Evolutionary conservation across 352 stramenopile genomes (phyloP), one percentile per base, ranked within the genome.

Genomic region (Bremia lactucae): DNA sequence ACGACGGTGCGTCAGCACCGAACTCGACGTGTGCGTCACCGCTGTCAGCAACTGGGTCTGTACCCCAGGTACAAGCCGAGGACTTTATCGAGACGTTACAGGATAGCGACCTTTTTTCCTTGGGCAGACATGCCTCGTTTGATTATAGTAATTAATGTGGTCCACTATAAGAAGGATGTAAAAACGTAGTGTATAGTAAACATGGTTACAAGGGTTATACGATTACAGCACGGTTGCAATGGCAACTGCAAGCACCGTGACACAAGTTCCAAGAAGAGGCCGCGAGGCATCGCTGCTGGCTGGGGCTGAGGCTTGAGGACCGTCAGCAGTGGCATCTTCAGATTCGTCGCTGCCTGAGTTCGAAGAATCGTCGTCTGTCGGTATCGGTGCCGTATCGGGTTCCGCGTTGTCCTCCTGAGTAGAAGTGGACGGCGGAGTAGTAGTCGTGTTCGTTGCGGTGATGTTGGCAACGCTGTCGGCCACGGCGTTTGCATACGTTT

Each of bases 101-200:
- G 11, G 46, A 67, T 15, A 61, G 65, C 8, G 67, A 72, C 21
- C 47, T 80, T 5, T 87, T 78, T 29, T 62, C 62, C 2, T 62
- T 59, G 10, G 67, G 68, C 42, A 63, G 74, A 28, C 62, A 62
- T 35, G 52, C 55, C 45, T 87, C 74, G 37, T 87, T 83, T 41
- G 74, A 87, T 52, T 87, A 84, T 48, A 59, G 71, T 19, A 55
- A 69, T 16, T 86, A 39, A 55, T 11, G n/a, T 13, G 36, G 20
- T 18, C 2, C 1, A 34, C 11, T 15, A 43, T 31, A 19, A 31
- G 16, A 37, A 45, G 25, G 15, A 39, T 11, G 18, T 8, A 16
- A 39, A 39, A 16, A 38, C 24, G 26, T 33, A 33, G 26, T 33
- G 3, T 33, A 34, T 15, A 34, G 2, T 14, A 34, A 15, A 2